Percentiles rank a stretch among this genome's conserved stretches.
Evolutionary conservation across 805 yeast genomes (phyloP).

Genomic region (Suhomyces sp.): DNA sequence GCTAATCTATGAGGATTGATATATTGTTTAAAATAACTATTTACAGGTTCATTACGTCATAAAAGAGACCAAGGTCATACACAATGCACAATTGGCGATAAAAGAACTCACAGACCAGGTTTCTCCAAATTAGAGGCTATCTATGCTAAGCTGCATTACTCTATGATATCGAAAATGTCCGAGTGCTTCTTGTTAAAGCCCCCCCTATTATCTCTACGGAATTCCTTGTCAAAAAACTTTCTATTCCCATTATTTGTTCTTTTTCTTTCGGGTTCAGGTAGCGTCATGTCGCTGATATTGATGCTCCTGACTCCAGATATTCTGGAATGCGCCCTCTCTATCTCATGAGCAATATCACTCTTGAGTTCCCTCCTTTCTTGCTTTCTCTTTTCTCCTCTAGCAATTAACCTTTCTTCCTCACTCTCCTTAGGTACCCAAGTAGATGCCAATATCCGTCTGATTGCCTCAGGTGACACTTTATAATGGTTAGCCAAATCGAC

Average conservation of each 20-base stretch:
- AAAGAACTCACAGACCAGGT: background rate
- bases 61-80: background rate
- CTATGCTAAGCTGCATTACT: background rate
- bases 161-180: background rate
- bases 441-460: constrained; percentile 73
- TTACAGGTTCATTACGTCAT: background rate
- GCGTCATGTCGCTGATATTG: background rate
- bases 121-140: background rate
- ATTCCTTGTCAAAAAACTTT: background rate
- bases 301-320: constrained; percentile 10
- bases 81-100: background rate
- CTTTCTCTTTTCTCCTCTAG: constrained; percentile 48
- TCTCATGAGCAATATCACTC: constrained; percentile 8
- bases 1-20: background rate
- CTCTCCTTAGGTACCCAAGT: constrained; percentile 66
- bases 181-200: background rate
- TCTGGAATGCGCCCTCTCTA: constrained; percentile 7
- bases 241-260: background rate
- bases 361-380: constrained; percentile 12
- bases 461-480: constrained; percentile 75
- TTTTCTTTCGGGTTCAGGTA: background rate
- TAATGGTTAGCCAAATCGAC: constrained; percentile 61
- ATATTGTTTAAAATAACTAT: background rate
- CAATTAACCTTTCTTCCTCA: constrained; percentile 43
- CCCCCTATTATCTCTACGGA: background rate